Base-by-base conservation (phyloP, 2,329 filamentous ascomycete genomes). In the Myriosclerotinia scirpicola region DNA sequence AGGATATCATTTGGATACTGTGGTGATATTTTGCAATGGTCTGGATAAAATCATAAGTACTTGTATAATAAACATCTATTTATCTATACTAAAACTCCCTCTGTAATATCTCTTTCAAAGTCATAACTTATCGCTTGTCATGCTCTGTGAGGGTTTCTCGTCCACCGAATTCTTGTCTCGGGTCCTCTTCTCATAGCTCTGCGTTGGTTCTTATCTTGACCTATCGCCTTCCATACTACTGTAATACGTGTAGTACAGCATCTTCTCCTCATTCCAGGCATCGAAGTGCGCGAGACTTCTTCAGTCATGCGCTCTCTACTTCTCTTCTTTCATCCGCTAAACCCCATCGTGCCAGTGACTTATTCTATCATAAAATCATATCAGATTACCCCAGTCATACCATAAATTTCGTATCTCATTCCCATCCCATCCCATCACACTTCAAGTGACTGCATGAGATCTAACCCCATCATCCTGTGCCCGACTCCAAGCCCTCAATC, bases 401-500 rank as follows among this genome's bases (percentile, higher is more conserved):
- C 17, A 12, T 54, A 36, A 36, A 30, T 14, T 56, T 56, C 40
- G 36, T n/a, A 56, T 64, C 52, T 36, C 54, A 36, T 22, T 38
- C 22, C 38, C 20, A 17, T 36, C 14, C 30, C 48, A 38, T 48
- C 40, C 15, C 34, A 48, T 20, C 3, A n/a, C 53, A 50, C 53
- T n/a, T 66, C 64, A 62, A 20, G 64, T 66, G 14, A 15, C 38
- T 15, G n/a, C 36, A 34, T 26, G 58, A 15, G 50, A 17, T 56
- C 38, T 42, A 20, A 26, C 38, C 9, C 7, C 30, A 22, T 46
- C 59, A 34, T 56, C 63, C 42, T 58, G 46, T 15, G n/a, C 58
- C 30, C 44, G 42, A n/a, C 50, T 64, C 65, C 48, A 66, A 40
- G 65, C 65, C 34, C 65, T 63, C 48, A 66, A 26, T 36, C 65